Conservation (phyloP, 257 asterid genomes). For the Oldenlandia corymbosa region DNA sequence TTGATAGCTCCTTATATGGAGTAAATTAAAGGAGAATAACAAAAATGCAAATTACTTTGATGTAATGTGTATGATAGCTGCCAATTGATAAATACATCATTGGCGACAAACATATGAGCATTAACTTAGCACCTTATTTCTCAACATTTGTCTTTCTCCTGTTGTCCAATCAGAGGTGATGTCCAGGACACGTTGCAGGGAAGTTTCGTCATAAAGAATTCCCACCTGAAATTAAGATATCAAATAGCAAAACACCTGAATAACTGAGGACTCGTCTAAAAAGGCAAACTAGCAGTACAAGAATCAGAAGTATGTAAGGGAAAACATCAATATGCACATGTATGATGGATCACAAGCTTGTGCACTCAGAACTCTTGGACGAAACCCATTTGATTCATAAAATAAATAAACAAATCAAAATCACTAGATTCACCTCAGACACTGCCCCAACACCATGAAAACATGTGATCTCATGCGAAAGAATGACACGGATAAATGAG, state of each 20-base stretch:
- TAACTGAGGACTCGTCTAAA: not conserved
- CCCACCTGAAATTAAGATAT: constrained; percentile 63
- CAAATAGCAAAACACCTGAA: not conserved
- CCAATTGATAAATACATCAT: not conserved
- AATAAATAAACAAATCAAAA: no score
- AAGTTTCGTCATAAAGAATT: constrained; percentile 69
- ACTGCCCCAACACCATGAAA: not conserved
- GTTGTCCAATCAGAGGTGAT: constrained; percentile 86
- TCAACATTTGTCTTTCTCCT: constrained; percentile 77
- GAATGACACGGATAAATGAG: not conserved
- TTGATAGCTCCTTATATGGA: not conserved
- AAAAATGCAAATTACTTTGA: not conserved
- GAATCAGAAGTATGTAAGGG: not conserved
- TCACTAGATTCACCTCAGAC: not conserved
- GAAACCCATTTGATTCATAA: no score
- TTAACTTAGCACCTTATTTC: constrained; percentile 59
- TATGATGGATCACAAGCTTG: not conserved
- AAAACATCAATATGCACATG: not conserved
- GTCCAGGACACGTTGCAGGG: constrained; percentile 80
- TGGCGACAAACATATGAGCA: not conserved
- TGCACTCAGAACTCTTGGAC: not conserved
- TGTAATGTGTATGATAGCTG: not conserved
- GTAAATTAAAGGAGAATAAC: not conserved
- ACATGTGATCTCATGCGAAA: no score
- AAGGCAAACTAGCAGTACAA: not conserved